Conservation (phyloP, 2,329 filamentous ascomycete species). For the Colletotrichum nymphaeae region DNA sequence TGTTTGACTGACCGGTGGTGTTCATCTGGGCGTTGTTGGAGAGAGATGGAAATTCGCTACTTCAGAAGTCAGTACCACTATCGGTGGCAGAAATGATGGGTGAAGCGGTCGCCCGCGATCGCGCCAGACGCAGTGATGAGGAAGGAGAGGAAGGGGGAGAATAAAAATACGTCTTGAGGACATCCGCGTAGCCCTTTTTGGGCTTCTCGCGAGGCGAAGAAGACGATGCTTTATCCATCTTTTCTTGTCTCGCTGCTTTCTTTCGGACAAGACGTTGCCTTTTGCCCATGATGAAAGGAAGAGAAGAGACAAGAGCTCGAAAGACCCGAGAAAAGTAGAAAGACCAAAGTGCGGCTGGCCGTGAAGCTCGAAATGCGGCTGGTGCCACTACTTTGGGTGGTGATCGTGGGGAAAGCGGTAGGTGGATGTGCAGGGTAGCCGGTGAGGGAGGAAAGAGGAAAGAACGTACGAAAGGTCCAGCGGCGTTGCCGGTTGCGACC, state of each 20-base stretch:
- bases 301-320: neutral
- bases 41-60: conserved; percentile 74
- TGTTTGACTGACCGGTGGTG: conserved; percentile 59
- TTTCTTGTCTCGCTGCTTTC: conserved; percentile 9
- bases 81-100: neutral
- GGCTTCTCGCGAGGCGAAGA: conserved; percentile 12
- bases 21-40: conserved; percentile 69
- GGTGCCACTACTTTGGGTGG: neutral
- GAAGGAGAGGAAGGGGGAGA: neutral
- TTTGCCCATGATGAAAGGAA: conserved; percentile 9
- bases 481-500: conserved; percentile 71
- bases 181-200: conserved; percentile 43
- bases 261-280: conserved; percentile 30
- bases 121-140: neutral
- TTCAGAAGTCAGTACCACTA: conserved; percentile 40
- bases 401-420: neutral
- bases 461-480: conserved; percentile 73
- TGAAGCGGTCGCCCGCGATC: neutral
- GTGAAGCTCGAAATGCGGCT: neutral
- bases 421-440: neutral
- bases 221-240: conserved; percentile 1
- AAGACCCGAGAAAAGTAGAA: neutral
- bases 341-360: neutral
- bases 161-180: conserved; percentile 45
- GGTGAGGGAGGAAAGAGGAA: conserved; percentile 23